phyloP scores from a whole-genome alignment of 1,139 yeast species.

The Diutina rugosa region DNA sequence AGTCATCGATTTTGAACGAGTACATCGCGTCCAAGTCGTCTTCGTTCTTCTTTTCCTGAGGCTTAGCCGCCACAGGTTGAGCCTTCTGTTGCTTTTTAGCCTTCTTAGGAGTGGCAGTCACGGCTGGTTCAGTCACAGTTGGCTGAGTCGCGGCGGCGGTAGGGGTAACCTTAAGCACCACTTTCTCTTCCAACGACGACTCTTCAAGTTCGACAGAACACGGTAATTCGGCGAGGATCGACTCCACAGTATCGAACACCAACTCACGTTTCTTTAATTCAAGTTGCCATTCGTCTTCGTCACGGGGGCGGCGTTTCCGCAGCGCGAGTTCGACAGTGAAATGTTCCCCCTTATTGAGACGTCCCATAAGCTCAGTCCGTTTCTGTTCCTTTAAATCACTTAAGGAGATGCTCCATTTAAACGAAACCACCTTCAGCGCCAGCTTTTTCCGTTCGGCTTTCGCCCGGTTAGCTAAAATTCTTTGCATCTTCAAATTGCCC shows the following conservation, averaged over 20 bases:
- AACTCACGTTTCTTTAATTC: slow-evolving; percentile 20
- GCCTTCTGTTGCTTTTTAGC: not conserved
- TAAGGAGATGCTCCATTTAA: slow-evolving; percentile 27
- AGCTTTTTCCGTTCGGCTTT: slow-evolving; percentile 23
- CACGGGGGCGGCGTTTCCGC: not conserved
- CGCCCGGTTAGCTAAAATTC: slow-evolving; percentile 16
- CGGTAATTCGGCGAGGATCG: slow-evolving; percentile 16
- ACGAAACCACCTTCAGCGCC: slow-evolving; percentile 19
- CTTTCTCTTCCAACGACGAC: slow-evolving; percentile 16
- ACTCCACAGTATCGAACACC: slow-evolving; percentile 14
- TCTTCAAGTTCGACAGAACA: slow-evolving; percentile 16
- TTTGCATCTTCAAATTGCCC: slow-evolving; percentile 23
- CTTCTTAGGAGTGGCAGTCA: slow-evolving; percentile 5
- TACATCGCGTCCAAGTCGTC: slow-evolving; percentile 30
- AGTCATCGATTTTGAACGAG: slow-evolving; percentile 29
- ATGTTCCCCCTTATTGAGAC: slow-evolving; percentile 21
- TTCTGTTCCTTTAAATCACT: slow-evolving; percentile 30
- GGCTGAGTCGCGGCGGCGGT: slow-evolving; percentile 1
- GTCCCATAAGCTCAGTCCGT: slow-evolving; percentile 18
- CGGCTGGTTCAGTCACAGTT: not conserved
- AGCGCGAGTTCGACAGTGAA: slow-evolving; percentile 11
- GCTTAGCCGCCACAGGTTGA: slow-evolving; percentile 2
- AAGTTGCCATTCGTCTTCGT: slow-evolving; percentile 12
- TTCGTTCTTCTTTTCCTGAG: slow-evolving; percentile 8
- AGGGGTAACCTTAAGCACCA: slow-evolving; percentile 8